Evolutionary conservation across 805 yeast genomes (phyloP).

Genomic region (Teunomyces atbi): DNA sequence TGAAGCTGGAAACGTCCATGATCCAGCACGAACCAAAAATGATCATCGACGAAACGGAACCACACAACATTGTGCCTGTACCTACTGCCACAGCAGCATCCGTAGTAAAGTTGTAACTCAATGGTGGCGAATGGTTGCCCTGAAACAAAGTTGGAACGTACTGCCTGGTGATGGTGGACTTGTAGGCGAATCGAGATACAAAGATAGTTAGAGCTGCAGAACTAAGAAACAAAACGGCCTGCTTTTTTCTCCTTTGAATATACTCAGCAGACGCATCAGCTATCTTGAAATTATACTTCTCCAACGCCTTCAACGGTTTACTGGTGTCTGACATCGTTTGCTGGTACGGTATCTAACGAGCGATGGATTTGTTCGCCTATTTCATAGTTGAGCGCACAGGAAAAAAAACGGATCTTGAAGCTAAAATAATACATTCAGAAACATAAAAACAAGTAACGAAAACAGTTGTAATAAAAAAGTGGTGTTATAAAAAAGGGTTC

Average conservation of each 20-base stretch:
- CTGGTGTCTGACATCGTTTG: neutral
- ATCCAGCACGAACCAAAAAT: constrained; percentile 79
- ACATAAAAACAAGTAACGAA: constrained; percentile 6
- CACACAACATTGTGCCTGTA: constrained; percentile 74
- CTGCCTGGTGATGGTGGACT: constrained; percentile 70
- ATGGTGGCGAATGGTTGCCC: constrained; percentile 83
- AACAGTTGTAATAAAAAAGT: neutral
- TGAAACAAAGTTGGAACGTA: constrained; percentile 76
- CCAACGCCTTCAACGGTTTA: constrained; percentile 3
- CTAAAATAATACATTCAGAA: neutral
- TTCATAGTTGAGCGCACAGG: neutral
- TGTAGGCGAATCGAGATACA: constrained; percentile 71
- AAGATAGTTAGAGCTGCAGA: constrained; percentile 70
- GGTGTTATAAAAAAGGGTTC: neutral
- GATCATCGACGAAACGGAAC: constrained; percentile 68
- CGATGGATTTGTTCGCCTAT: neutral
- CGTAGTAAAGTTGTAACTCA: constrained; percentile 66
- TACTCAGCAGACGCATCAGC: constrained; percentile 47
- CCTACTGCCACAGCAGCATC: constrained; percentile 87
- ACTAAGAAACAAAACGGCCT: constrained; percentile 69
- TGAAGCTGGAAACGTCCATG: constrained; percentile 63
- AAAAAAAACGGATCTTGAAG: neutral
- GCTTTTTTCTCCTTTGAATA: constrained; percentile 61
- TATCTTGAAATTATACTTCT: constrained; percentile 19
- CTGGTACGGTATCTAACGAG: neutral